Evolutionary conservation across 2,329 filamentous ascomycete species (phyloP).

Genomic region (Fusarium palustre): DNA sequence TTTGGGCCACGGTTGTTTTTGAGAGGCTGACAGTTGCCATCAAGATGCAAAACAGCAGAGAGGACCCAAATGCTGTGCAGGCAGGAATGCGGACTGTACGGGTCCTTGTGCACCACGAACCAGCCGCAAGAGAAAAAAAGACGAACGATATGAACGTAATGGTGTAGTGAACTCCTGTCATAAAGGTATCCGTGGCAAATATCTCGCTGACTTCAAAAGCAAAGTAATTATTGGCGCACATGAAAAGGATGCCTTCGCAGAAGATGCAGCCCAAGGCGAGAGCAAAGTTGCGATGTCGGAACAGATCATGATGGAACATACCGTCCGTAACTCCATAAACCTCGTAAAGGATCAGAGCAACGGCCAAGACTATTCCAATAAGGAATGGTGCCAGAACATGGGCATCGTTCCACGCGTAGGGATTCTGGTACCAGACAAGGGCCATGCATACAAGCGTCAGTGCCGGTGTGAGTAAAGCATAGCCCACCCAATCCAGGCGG

Average conservation of each 20-base stretch:
- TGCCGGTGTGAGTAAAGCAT: background rate
- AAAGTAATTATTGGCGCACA: slow-evolving; percentile 2
- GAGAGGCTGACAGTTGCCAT: slow-evolving; percentile 1
- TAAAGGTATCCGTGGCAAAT: too few relatives aligned
- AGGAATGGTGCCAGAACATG: background rate
- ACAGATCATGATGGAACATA: slow-evolving; percentile 9
- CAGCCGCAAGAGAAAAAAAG: background rate
- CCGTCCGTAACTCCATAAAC: background rate
- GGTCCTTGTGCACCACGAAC: background rate
- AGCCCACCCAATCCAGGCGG: background rate
- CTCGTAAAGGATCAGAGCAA: too few relatives aligned
- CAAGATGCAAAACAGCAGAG: background rate
- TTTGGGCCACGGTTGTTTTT: background rate
- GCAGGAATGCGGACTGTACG: background rate
- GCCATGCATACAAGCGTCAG: slow-evolving; percentile 2
- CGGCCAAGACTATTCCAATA: background rate
- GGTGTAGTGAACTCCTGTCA: too few relatives aligned
- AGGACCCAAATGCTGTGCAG: background rate
- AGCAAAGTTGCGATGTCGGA: background rate
- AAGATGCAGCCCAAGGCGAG: background rate
- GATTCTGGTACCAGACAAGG: background rate
- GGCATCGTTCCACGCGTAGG: background rate
- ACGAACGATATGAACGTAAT: too few relatives aligned
- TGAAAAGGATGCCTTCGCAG: background rate
- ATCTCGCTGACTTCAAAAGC: background rate